A percentile compares a stretch with the other conserved stretches of the same genome.
Conservation (phyloP, 352 stramenopile genomes). For the Phytophthora crassamura region DNA sequence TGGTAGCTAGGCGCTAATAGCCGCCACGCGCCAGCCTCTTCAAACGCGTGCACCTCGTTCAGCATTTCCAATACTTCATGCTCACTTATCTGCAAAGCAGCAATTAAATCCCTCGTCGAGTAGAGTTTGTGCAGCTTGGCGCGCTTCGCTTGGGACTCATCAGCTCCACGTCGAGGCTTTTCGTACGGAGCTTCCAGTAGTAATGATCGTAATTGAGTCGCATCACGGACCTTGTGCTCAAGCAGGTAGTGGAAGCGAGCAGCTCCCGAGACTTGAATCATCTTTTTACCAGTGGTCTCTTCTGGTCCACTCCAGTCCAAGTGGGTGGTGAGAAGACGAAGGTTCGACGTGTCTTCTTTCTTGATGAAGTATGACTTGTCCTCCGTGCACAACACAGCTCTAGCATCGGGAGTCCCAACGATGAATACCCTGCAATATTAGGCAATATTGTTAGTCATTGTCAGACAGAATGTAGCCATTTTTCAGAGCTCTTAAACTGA, state of each 20-base stretch:
- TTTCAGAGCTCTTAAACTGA: not conserved
- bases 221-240: constrained; percentile 64
- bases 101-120: constrained; percentile 68
- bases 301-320: constrained; percentile 53
- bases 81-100: constrained; percentile 66
- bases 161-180: constrained; percentile 25
- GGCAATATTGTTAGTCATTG: constrained; percentile 4
- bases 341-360: constrained; percentile 86
- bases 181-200: constrained; percentile 72
- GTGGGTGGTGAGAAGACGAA: constrained; percentile 73
- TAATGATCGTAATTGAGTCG: constrained; percentile 61
- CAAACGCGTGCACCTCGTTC: constrained; percentile 65
- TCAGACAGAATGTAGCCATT: constrained; percentile 2
- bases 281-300: constrained; percentile 20
- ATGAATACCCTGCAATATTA: constrained; percentile 58
- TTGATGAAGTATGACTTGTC: constrained; percentile 75
- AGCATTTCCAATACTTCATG: constrained; percentile 71
- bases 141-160: constrained; percentile 39
- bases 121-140: constrained; percentile 65
- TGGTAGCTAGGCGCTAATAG: constrained; percentile 68
- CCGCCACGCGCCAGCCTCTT: constrained; percentile 75
- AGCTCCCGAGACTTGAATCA: constrained; percentile 62
- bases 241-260: constrained; percentile 76
- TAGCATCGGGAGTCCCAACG: constrained; percentile 56
- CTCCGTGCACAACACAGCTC: constrained; percentile 76